Evolutionary conservation across 129 eudicot genomes (phyloP).

Genomic region (Lactuca sativa): DNA sequence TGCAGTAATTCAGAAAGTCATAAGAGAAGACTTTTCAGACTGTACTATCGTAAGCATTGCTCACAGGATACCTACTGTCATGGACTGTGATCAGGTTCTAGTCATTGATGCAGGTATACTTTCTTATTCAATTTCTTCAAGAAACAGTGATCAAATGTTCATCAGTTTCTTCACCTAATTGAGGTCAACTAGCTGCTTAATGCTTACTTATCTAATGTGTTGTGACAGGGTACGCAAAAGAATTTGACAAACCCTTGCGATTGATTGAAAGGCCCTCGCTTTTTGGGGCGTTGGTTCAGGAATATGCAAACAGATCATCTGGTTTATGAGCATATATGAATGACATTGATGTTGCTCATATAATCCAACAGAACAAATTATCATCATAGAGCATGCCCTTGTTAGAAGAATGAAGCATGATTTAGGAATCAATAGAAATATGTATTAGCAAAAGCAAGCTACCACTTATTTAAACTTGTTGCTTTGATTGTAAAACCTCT

Average conservation of each 20-base stretch:
- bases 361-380: neutral
- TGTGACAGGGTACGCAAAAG: constrained; percentile 60
- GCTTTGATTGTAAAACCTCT: constrained; percentile 21
- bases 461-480: constrained; percentile 22
- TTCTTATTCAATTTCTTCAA: neutral
- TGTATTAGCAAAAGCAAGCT: constrained; percentile 13
- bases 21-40: constrained; percentile 75
- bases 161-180: neutral
- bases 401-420: neutral
- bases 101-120: constrained; percentile 81
- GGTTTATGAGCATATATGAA: constrained; percentile 35
- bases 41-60: constrained; percentile 97
- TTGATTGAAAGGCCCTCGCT: constrained; percentile 70
- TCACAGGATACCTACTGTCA: constrained; percentile 95
- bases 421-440: neutral
- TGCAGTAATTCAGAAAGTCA: constrained; percentile 86
- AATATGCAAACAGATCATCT: constrained; percentile 69
- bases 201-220: neutral
- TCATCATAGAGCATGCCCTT: neutral
- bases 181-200: neutral
- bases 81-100: constrained; percentile 93
- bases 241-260: constrained; percentile 58
- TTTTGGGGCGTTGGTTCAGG: constrained; percentile 80
- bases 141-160: neutral
- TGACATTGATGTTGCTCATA: neutral